Conservation (phyloP, 2,329 filamentous ascomycete species). For the Calonectria pseudoturangicola region DNA sequence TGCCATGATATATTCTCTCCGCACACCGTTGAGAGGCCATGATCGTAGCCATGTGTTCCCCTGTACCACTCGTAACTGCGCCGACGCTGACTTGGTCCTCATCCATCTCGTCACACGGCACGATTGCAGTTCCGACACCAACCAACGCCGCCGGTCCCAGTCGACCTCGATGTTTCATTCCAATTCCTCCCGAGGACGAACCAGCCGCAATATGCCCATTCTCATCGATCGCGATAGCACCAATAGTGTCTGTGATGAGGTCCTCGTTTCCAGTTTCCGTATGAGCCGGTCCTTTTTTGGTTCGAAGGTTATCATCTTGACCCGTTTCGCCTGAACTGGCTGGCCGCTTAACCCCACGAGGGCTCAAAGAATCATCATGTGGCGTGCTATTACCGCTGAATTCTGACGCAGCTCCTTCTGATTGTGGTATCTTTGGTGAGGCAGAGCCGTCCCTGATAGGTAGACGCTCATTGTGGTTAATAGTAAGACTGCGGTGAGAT, state of each 20-base stretch:
- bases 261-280: conserved; percentile 68
- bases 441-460: conserved; percentile 46
- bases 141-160: conserved; percentile 95
- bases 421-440: conserved; percentile 41
- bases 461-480: conserved; percentile 28
- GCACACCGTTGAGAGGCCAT: conserved; percentile 92
- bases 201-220: conserved; percentile 93
- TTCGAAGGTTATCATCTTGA: conserved; percentile 34
- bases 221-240: conserved; percentile 93
- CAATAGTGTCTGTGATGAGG: conserved; percentile 92
- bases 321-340: conserved; percentile 46
- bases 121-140: conserved; percentile 90
- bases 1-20: conserved; percentile 86
- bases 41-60: conserved; percentile 98
- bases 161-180: conserved; percentile 96
- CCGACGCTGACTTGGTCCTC: conserved; percentile 82
- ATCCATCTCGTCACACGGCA: conserved; percentile 85
- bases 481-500: conserved; percentile 19
- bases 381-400: conserved; percentile 20
- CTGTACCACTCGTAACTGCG: conserved; percentile 93
- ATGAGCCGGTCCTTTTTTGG: conserved; percentile 48
- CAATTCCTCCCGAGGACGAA: conserved; percentile 97
- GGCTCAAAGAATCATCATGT: conserved; percentile 41
- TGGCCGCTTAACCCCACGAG: conserved; percentile 62
- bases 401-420: not conserved